Evolutionary conservation across 2,329 filamentous ascomycete species (phyloP).

Genomic region (Sporothrix luriei): DNA sequence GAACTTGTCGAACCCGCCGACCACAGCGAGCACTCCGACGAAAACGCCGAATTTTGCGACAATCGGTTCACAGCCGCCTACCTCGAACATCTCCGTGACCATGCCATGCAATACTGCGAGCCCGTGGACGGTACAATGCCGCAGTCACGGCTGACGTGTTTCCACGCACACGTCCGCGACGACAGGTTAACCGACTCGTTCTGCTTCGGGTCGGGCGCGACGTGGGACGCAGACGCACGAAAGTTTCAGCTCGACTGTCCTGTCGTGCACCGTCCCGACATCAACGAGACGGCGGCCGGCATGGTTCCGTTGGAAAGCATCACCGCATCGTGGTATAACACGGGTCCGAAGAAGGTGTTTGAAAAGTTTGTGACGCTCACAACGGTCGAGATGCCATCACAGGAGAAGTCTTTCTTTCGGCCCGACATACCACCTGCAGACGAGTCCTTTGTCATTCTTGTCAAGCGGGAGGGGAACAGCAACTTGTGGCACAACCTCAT

Average conservation of each 20-base stretch:
- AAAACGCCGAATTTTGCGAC: conserved; percentile 26
- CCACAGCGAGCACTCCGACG: neutral
- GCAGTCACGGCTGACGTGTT: conserved; percentile 32
- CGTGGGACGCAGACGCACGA: neutral
- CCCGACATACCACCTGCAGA: neutral
- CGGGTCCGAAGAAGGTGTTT: conserved; percentile 32
- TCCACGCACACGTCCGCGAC: conserved; percentile 34
- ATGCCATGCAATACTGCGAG: conserved; percentile 35
- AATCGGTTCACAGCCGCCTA: conserved; percentile 28
- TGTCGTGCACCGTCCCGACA: neutral
- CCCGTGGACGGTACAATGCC: neutral
- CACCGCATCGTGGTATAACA: conserved; percentile 31
- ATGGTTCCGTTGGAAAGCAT: conserved; percentile 27
- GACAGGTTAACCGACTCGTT: conserved; percentile 33
- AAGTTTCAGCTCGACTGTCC: conserved; percentile 31
- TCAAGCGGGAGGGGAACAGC: conserved; percentile 35
- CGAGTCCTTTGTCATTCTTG: conserved; percentile 30
- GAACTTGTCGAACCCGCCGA: neutral
- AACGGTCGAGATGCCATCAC: too few relatives aligned
- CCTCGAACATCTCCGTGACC: conserved; percentile 33
- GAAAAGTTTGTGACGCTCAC: conserved; percentile 22
- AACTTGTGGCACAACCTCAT: conserved; percentile 36
- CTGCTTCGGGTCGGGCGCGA: conserved; percentile 28
- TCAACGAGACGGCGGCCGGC: conserved; percentile 29
- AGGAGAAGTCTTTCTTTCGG: neutral